Percentiles rank a stretch among this genome's conserved stretches.
Evolutionary conservation across 768 basidiomycete species (phyloP).

Genomic region (Leccinum rimulosum): DNA sequence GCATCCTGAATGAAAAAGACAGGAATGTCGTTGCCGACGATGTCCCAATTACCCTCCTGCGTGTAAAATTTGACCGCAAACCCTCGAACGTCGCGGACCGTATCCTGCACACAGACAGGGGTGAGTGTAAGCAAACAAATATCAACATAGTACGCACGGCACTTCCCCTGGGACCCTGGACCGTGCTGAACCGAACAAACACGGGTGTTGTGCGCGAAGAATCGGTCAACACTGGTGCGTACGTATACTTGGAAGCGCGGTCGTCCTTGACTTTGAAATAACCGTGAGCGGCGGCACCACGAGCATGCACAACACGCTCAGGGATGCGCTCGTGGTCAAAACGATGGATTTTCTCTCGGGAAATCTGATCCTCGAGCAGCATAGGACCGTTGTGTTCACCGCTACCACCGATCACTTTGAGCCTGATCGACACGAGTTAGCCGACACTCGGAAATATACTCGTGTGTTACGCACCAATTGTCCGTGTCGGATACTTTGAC

Average conservation of each 20-base stretch:
- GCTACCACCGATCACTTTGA: constrained; percentile 44
- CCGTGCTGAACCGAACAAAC: constrained; percentile 85
- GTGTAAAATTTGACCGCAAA: constrained; percentile 87
- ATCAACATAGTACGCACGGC: constrained; percentile 49
- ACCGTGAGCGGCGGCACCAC: constrained; percentile 79
- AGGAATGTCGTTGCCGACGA: constrained; percentile 83
- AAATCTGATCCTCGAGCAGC: constrained; percentile 75
- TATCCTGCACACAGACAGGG: constrained; percentile 43
- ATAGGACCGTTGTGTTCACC: constrained; percentile 59
- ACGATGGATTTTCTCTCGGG: constrained; percentile 70
- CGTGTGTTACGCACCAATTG: constrained; percentile 45
- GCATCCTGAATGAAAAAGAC: constrained; percentile 82
- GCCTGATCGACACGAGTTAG: constrained; percentile 38
- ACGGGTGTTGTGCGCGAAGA: constrained; percentile 68
- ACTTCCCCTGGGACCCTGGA: constrained; percentile 77
- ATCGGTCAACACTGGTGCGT: constrained; percentile 70
- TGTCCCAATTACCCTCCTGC: constrained; percentile 81
- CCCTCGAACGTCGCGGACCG: constrained; percentile 82
- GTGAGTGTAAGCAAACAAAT: neutral
- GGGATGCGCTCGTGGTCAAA: constrained; percentile 92
- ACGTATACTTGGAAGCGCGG: constrained; percentile 67
- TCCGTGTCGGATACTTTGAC: constrained; percentile 59
- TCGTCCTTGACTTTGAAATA: constrained; percentile 74
- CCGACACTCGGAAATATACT: constrained; percentile 1
- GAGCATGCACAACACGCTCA: constrained; percentile 73